Evolutionary conservation across 768 basidiomycete species (phyloP), one percentile per base, ranked within the genome.

Genomic region (Leccinellum rugosiceps): DNA sequence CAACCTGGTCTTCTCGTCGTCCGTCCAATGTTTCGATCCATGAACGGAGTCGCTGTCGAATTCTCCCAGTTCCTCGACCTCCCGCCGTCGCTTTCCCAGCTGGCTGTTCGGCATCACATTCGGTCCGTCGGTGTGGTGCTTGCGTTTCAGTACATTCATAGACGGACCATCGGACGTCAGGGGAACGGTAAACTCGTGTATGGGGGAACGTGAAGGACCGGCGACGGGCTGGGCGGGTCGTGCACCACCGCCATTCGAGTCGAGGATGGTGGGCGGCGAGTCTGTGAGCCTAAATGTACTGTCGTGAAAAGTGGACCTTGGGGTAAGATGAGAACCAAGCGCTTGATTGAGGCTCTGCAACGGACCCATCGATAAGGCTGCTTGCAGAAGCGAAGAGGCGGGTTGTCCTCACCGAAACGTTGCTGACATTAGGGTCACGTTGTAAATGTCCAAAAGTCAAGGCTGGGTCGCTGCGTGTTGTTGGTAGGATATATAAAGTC

Each of bases 11-110:
- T 91, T 92, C 67, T 92, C 89, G 9, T 90, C 88, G 68, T 90
- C 90, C 0, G 88, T 88, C 89, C 89, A 92, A 63, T 92, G 89
- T 63, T 90, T 90, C 1, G 89, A 86, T 25, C 89, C 89, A 58
- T 83, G 81, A 4, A 74, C 79, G 9, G 70, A 68, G 53, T 79
- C 71, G 11, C 50, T 49, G 25, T 74, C 71, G 32, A 72, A 73
- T 6, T 72, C 71, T 1, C 50, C 59, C 2, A 57, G 13, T 13
- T 72, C 71, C 25, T 74, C 72, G 2, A 50, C 61, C 6, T 72
- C 72, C 44, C 71, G 63, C 19, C 71, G 67, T 55, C 69, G 67
- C 48, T 74, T 74, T 10, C 67, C 65, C 3, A 68, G 45, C 9
- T 72, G 72, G 28, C 34, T 52, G 52, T 51, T 67, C 10, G 72